A percentile compares a stretch with the other conserved stretches of the same genome.
phyloP scores from a whole-genome alignment of 2,329 filamentous ascomycete genomes.

The Phaeoacremonium minimum region DNA sequence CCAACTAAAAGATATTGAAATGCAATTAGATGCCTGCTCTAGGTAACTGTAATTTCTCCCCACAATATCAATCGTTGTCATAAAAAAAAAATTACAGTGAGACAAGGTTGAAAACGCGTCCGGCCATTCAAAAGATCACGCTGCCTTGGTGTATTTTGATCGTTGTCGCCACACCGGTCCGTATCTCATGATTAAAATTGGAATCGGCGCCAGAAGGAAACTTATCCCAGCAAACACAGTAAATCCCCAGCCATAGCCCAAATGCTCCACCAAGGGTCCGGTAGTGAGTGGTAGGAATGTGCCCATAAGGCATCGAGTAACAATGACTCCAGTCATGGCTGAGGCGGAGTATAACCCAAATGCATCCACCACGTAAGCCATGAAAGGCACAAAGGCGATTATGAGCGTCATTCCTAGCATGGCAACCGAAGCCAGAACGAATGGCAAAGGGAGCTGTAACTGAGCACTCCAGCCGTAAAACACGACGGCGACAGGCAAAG shows the following conservation, averaged over 20 bases:
- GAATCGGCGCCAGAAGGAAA: constrained; percentile 43
- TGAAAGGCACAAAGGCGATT: constrained; percentile 43
- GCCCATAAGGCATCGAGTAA: constrained; percentile 49
- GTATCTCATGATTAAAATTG: constrained; percentile 43
- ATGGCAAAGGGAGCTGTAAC: constrained; percentile 30
- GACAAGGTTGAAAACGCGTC: no score
- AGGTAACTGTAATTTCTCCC: no score
- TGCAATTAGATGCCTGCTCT: no score
- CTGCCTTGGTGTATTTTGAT: constrained; percentile 43
- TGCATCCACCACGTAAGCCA: constrained; percentile 53
- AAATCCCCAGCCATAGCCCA: constrained; percentile 50
- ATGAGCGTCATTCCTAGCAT: constrained; percentile 41
- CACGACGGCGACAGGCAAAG: constrained; percentile 37
- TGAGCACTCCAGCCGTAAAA: constrained; percentile 49
- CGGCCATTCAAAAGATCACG: constrained; percentile 7
- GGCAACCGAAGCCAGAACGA: constrained; percentile 37
- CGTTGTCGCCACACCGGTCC: constrained; percentile 46
- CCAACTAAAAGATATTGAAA: no score
- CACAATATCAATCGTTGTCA: no score
- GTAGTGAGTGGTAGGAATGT: constrained; percentile 52
- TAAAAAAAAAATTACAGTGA: no score
- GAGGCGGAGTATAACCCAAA: constrained; percentile 52
- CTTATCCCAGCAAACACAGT: constrained; percentile 36
- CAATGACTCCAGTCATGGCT: constrained; percentile 52
- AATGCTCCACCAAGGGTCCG: constrained; percentile 36